phyloP scores from a whole-genome alignment of 1,139 yeast species.

The Chernovozyma sophiae-reginae region DNA sequence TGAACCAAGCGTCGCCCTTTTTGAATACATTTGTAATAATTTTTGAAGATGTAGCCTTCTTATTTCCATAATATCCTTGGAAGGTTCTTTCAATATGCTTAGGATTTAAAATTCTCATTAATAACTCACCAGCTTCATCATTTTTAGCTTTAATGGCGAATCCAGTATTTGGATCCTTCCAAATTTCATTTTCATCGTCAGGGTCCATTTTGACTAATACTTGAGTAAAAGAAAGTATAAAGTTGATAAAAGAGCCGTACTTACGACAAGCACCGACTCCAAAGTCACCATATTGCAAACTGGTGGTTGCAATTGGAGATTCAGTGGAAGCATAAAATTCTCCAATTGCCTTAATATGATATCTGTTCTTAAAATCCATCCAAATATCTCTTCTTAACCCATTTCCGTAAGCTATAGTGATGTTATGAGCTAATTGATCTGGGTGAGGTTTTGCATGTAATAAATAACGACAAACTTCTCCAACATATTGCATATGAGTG shows the following conservation, averaged over 20 bases:
- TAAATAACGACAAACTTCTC: conserved; percentile 90
- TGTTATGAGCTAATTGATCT: conserved; percentile 65
- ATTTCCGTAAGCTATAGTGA: conserved; percentile 81
- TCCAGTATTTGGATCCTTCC: conserved; percentile 69
- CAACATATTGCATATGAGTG: conserved; percentile 88
- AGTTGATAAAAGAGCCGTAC: conserved; percentile 65
- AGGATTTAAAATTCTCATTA: conserved; percentile 70
- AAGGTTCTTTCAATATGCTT: conserved; percentile 64
- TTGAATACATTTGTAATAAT: conserved; percentile 67
- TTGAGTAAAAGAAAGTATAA: conserved; percentile 54
- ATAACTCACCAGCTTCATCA: conserved; percentile 82
- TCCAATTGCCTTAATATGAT: conserved; percentile 71
- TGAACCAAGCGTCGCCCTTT: conserved; percentile 88
- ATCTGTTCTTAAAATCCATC: conserved; percentile 72
- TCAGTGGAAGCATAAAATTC: conserved; percentile 96
- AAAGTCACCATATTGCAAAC: conserved; percentile 69
- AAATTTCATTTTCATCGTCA: conserved; percentile 69
- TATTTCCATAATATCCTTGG: conserved; percentile 87
- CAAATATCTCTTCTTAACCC: conserved; percentile 93
- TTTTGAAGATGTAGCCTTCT: conserved; percentile 74
- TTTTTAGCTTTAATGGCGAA: conserved; percentile 33
- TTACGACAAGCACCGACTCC: conserved; percentile 90
- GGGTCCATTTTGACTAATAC: conserved; percentile 73
- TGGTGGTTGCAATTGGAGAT: conserved; percentile 87
- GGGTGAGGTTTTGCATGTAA: conserved; percentile 60